These are phyloP conservation scores for Beauveria sp. DNA, from an alignment of 2,329 filamentous ascomycete genomes.

Conservation along the genomic window DNA sequence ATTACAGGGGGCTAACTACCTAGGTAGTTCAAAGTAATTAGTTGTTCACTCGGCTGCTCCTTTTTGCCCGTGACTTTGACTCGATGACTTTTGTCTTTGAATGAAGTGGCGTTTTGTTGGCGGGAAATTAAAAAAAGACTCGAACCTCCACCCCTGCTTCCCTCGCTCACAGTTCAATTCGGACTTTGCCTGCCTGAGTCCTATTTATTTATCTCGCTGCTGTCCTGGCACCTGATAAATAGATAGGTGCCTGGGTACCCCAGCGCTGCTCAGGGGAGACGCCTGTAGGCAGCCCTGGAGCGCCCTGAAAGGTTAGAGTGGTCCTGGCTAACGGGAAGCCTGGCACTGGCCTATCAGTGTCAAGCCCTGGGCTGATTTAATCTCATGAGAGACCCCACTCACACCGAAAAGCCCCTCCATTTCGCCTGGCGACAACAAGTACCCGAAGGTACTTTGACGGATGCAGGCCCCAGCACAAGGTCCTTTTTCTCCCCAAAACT, in stretches of 20 bases:
- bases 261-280: constrained; percentile 6
- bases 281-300: constrained; percentile 1
- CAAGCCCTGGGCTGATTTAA: constrained; percentile 30
- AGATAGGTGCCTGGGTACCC: not conserved
- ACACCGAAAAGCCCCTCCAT: constrained; percentile 23
- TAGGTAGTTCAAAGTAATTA: too few species aligned
- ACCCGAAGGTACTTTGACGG: constrained; percentile 5
- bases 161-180: not conserved
- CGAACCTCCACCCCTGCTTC: not conserved
- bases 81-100: not conserved
- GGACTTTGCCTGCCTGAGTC: too few species aligned
- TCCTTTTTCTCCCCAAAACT: too few species aligned
- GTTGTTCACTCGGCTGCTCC: not conserved
- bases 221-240: too few species aligned
- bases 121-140: constrained; percentile 6
- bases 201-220: too few species aligned
- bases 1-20: not conserved
- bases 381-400: constrained; percentile 35
- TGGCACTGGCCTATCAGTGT: constrained; percentile 18
- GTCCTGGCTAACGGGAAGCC: constrained; percentile 2
- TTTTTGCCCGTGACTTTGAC: not conserved
- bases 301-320: not conserved
- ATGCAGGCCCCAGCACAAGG: not conserved
- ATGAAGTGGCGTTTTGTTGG: not conserved
- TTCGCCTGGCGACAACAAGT: constrained; percentile 4